These are phyloP conservation scores for Blastomyces gilchristii DNA, from an alignment of 2,329 filamentous ascomycete species.

Conservation along the genomic window DNA sequence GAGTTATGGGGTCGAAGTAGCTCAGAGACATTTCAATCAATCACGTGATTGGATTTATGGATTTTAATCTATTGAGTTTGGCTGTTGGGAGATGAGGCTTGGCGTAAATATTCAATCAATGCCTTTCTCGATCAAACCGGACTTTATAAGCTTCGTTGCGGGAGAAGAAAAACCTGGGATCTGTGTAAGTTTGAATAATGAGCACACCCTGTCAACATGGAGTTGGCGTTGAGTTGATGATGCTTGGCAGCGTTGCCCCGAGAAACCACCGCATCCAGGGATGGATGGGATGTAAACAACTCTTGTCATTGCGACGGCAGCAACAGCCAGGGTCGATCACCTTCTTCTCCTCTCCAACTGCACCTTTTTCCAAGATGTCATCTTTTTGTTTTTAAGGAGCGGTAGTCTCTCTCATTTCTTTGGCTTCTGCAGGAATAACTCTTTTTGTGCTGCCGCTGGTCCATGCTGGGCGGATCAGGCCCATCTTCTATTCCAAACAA, in stretches of 20 bases:
- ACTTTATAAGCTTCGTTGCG: no score
- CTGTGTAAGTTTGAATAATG: neutral
- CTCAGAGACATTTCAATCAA: no score
- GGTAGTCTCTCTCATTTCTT: neutral
- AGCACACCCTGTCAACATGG: neutral
- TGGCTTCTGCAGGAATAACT: neutral
- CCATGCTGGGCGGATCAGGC: neutral
- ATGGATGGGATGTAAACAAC: slow-evolving; percentile 5
- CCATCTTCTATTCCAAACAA: neutral
- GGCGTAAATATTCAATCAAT: neutral
- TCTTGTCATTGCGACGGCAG: neutral
- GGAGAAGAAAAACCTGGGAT: neutral
- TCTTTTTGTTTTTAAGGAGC: neutral
- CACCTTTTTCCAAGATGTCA: neutral
- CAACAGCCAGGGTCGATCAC: neutral
- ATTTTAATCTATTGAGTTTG: neutral
- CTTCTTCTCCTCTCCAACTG: neutral
- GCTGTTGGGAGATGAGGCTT: neutral
- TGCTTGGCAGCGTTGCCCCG: slow-evolving; percentile 8
- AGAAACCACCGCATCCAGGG: slow-evolving; percentile 1
- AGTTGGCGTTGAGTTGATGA: no score
- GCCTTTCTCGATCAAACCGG: neutral
- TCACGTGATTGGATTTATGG: no score
- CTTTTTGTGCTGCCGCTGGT: neutral
- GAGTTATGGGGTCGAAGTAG: no score